phyloP scores from a whole-genome alignment of 2,329 filamentous ascomycete genomes.

The Tolypocladium tropicale region DNA sequence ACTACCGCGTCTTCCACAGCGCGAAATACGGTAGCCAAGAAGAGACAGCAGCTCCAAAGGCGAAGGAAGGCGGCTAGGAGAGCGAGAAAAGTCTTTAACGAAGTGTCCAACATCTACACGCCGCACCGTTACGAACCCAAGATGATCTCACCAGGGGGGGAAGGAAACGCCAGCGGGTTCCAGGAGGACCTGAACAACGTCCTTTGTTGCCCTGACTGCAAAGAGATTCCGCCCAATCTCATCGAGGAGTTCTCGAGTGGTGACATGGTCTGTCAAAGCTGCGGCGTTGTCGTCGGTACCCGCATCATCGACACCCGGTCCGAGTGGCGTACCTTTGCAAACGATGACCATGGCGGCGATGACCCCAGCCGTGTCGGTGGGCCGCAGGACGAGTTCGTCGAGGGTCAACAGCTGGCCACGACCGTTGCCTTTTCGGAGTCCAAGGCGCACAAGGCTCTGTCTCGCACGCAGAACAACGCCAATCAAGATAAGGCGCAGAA shows the following conservation, averaged over 20 bases:
- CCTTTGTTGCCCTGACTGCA: slow-evolving; percentile 83
- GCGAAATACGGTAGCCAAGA: slow-evolving; percentile 18
- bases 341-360: slow-evolving; percentile 92
- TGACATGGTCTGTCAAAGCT: slow-evolving; percentile 87
- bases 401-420: slow-evolving; percentile 82
- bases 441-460: slow-evolving; percentile 61
- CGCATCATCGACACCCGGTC: slow-evolving; percentile 92
- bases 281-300: slow-evolving; percentile 81
- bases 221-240: slow-evolving; percentile 82
- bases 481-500: slow-evolving; percentile 77
- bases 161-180: slow-evolving; percentile 34
- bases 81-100: slow-evolving; percentile 28
- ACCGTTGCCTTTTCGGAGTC: slow-evolving; percentile 76
- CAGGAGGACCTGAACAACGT: slow-evolving; percentile 80
- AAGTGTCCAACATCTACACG: slow-evolving; percentile 32
- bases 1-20: slow-evolving; percentile 9
- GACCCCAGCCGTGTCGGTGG: slow-evolving; percentile 98
- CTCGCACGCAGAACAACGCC: slow-evolving; percentile 79
- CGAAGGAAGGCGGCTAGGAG: slow-evolving; percentile 22
- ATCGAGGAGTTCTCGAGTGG: slow-evolving; percentile 87
- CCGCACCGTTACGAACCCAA: slow-evolving; percentile 30
- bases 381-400: slow-evolving; percentile 77
- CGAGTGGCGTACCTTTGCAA: slow-evolving; percentile 98
- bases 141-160: slow-evolving; percentile 33
- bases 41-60: slow-evolving; percentile 21